phyloP scores from a whole-genome alignment of 805 yeast genomes.

The Tetrapisispora fleetii region DNA sequence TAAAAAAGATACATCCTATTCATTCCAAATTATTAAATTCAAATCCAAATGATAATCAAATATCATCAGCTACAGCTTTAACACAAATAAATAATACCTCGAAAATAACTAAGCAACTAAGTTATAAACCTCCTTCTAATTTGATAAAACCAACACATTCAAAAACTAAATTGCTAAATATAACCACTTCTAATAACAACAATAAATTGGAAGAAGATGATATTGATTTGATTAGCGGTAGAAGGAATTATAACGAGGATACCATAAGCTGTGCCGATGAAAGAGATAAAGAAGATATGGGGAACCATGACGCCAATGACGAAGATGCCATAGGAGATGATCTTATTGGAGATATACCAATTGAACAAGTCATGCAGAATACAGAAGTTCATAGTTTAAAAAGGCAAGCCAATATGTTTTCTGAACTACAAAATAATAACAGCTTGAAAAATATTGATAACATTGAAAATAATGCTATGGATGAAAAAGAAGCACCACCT shows the following conservation, averaged over 20 bases:
- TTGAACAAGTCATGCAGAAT: slow-evolving; percentile 6
- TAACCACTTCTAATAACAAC: too few species aligned
- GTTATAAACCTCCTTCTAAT: slow-evolving; percentile 11
- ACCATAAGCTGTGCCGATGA: slow-evolving; percentile 4
- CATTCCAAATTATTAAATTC: not conserved
- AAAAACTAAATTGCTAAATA: not conserved
- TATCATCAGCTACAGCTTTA: not conserved
- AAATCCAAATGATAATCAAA: not conserved
- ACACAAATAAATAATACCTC: slow-evolving; percentile 5
- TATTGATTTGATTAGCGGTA: not conserved
- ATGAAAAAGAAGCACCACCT: not conserved
- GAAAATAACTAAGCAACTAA: slow-evolving; percentile 7
- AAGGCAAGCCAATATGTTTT: slow-evolving; percentile 10
- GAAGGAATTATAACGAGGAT: not conserved
- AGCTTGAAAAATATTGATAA: not conserved
- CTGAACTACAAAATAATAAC: not conserved
- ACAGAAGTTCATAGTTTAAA: slow-evolving; percentile 12
- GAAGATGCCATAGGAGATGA: slow-evolving; percentile 10
- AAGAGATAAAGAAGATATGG: slow-evolving; percentile 16
- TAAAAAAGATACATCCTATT: not conserved
- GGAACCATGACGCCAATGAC: slow-evolving; percentile 7
- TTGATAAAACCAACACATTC: not conserved
- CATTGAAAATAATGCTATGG: not conserved
- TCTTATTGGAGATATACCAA: slow-evolving; percentile 6
- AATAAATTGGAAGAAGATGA: not conserved